A percentile compares a stretch with the other conserved stretches of the same genome.
phyloP scores from a whole-genome alignment of 2,329 filamentous ascomycete species.

The Claviceps sorghi region DNA sequence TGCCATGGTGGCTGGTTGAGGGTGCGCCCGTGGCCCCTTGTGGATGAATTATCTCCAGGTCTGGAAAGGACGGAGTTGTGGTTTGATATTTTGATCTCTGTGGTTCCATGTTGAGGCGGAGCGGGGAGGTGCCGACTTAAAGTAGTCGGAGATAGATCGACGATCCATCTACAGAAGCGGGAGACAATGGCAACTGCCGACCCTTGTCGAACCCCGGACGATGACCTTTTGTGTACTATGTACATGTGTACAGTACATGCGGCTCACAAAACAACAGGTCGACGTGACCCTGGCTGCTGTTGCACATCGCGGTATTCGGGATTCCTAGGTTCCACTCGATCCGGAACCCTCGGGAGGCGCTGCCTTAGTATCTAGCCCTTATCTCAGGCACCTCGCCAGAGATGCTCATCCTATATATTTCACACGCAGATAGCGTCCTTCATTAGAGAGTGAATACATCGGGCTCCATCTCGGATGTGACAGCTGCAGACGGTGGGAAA shows the following conservation, averaged over 20 bases:
- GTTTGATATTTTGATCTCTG: neutral
- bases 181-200: slow-evolving; percentile 5
- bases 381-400: too few species aligned
- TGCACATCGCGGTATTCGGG: too few species aligned
- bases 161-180: slow-evolving; percentile 6
- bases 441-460: too few species aligned
- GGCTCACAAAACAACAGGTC: neutral
- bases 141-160: slow-evolving; percentile 5
- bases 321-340: too few species aligned
- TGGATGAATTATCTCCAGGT: neutral
- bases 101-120: neutral
- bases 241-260: too few species aligned
- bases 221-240: neutral
- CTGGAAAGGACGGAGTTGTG: neutral
- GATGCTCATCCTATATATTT: too few species aligned
- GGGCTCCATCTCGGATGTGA: too few species aligned
- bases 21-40: neutral
- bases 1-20: slow-evolving; percentile 9
- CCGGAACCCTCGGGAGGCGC: too few species aligned
- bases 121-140: slow-evolving; percentile 2
- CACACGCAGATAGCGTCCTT: too few species aligned
- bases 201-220: neutral
- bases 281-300: neutral
- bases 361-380: too few species aligned
- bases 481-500: neutral